Percentiles rank a stretch among this genome's conserved stretches.
Evolutionary conservation across 768 basidiomycete genomes (phyloP).

Genomic region (Hemileccinum rubropunctum): DNA sequence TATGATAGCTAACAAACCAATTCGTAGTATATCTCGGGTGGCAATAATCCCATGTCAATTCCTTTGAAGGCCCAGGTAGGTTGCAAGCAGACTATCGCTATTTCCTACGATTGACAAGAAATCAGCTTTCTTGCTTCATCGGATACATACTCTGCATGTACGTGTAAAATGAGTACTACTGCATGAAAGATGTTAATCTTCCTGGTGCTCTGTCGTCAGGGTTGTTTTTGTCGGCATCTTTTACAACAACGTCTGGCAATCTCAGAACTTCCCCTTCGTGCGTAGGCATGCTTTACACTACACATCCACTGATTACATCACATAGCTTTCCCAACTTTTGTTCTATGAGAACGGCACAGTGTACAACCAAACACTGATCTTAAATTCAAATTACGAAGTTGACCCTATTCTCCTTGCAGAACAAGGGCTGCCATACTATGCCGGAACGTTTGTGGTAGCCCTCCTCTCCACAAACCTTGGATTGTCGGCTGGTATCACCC

Average conservation of each 20-base stretch:
- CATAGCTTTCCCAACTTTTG: slow-evolving; percentile 43
- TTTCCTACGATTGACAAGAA: not conserved
- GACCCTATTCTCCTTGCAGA: slow-evolving; percentile 47
- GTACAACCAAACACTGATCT: slow-evolving; percentile 52
- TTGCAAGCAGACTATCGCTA: not conserved
- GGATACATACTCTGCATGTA: slow-evolving; percentile 54
- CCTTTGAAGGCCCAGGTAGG: slow-evolving; percentile 49
- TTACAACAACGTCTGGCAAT: slow-evolving; percentile 54
- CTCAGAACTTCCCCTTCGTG: slow-evolving; percentile 59
- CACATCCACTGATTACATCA: slow-evolving; percentile 6
- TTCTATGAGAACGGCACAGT: slow-evolving; percentile 51
- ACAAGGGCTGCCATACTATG: slow-evolving; percentile 35
- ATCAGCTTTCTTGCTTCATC: slow-evolving; percentile 41
- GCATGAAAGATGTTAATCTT: no score
- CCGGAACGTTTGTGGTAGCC: slow-evolving; percentile 23
- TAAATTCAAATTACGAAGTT: slow-evolving; percentile 50
- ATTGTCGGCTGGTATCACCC: slow-evolving; percentile 47
- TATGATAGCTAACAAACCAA: not conserved
- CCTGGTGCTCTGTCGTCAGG: slow-evolving; percentile 13
- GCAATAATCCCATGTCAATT: slow-evolving; percentile 46
- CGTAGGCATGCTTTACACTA: slow-evolving; percentile 17
- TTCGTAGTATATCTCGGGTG: slow-evolving; percentile 21
- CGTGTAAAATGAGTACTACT: slow-evolving; percentile 4
- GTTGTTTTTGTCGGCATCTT: slow-evolving; percentile 36
- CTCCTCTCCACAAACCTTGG: slow-evolving; percentile 17